Percentiles rank a stretch among this genome's conserved stretches.
These are phyloP conservation scores for Rusavskia elegans DNA, from an alignment of 495 filamentous ascomycete species.

Conservation along the genomic window DNA sequence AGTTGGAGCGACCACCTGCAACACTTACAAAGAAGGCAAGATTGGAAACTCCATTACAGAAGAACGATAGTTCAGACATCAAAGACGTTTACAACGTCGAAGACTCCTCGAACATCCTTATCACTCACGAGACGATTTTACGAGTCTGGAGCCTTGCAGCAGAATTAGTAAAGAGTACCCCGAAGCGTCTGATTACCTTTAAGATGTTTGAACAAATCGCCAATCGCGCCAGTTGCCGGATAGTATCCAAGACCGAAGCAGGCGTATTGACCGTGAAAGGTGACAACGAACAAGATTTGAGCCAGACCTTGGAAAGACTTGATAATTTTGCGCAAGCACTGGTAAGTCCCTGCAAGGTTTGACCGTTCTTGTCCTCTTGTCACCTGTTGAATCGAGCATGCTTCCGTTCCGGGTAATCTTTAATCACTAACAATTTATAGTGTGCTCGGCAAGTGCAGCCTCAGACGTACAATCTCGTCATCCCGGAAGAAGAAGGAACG, in stretches of 20 bases:
- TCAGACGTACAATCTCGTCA: no score
- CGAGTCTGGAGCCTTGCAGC: background rate
- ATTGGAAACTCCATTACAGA: no score
- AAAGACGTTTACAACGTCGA: no score
- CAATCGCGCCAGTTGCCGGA: background rate
- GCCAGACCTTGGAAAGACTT: slow-evolving; percentile 2
- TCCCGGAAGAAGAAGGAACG: no score
- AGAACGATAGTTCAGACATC: no score
- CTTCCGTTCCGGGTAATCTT: no score
- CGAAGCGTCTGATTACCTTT: background rate
- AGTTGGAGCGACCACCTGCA: no score
- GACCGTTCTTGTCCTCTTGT: no score
- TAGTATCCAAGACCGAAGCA: background rate
- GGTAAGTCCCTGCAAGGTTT: background rate
- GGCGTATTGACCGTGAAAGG: slow-evolving; percentile 2
- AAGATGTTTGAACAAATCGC: background rate
- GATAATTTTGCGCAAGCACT: background rate
- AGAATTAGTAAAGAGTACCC: background rate
- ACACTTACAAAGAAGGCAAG: no score
- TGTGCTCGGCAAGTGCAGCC: no score
- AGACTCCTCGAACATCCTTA: background rate
- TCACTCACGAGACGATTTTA: background rate
- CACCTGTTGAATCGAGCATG: no score
- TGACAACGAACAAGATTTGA: slow-evolving; percentile 2
- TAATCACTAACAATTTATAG: background rate